Evolutionary conservation across 2,329 filamentous ascomycete species (phyloP).

Genomic region (Lasiodiplodia sp.): DNA sequence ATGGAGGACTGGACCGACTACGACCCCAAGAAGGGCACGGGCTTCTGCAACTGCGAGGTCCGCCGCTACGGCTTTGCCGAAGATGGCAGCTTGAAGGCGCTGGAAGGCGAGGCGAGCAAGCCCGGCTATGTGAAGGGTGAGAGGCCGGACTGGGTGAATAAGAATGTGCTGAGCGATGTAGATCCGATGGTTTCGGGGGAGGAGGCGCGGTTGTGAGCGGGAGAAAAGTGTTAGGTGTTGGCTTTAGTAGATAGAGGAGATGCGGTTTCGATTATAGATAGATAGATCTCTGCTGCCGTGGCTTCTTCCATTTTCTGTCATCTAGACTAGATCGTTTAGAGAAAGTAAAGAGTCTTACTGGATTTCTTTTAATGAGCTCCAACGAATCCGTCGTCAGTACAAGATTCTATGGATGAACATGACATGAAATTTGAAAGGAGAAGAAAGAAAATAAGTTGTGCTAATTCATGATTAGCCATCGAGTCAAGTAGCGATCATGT

Average conservation of each 20-base stretch:
- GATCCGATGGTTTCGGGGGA: not conserved
- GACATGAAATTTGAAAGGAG: no score
- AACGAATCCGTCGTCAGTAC: no score
- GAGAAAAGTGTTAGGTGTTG: not conserved
- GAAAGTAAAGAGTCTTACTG: no score
- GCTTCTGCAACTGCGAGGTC: conserved; percentile 46
- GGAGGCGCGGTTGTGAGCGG: conserved; percentile 14
- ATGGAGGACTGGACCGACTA: conserved; percentile 79
- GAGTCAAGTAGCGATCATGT: not conserved
- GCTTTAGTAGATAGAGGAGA: no score
- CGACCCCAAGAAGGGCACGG: conserved; percentile 54
- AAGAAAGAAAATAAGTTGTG: no score
- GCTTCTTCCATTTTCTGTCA: no score
- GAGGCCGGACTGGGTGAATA: conserved; percentile 29
- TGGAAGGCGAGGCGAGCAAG: conserved; percentile 30
- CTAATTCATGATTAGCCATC: no score
- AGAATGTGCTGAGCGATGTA: conserved; percentile 13
- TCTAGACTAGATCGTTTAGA: no score
- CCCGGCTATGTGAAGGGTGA: conserved; percentile 36
- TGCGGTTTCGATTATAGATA: not conserved
- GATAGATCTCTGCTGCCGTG: not conserved
- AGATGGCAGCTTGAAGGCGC: conserved; percentile 41
- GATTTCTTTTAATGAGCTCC: no score
- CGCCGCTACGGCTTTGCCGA: conserved; percentile 42
- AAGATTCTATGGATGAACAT: no score